Evolutionary conservation across 768 basidiomycete species (phyloP).

Genomic region (Macrolepiota albuminosa): DNA sequence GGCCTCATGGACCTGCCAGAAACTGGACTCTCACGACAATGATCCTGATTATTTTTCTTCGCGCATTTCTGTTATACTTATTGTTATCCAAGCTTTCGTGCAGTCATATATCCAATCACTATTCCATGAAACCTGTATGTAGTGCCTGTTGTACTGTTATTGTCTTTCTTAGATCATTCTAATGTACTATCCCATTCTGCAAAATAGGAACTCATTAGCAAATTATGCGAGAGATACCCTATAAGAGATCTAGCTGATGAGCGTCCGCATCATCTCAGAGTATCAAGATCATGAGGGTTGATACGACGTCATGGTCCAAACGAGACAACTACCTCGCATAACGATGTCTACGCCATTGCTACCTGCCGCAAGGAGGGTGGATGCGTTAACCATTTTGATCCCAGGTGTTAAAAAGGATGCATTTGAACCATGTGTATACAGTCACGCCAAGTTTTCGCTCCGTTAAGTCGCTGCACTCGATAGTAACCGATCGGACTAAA

Average conservation of each 20-base stretch:
- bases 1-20: constrained; percentile 22
- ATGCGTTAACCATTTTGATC: constrained; percentile 54
- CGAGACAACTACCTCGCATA: constrained; percentile 2
- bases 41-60: background rate
- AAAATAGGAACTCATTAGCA: background rate
- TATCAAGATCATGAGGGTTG: constrained; percentile 18
- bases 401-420: constrained; percentile 43
- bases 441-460: constrained; percentile 42
- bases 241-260: background rate
- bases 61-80: background rate
- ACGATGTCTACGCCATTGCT: constrained; percentile 33
- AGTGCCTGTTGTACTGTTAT: constrained; percentile 2
- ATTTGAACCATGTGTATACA: constrained; percentile 56
- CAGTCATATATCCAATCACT: constrained; percentile 1
- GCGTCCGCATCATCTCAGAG: constrained; percentile 8
- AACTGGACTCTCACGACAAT: background rate
- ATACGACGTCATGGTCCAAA: constrained; percentile 18
- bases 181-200: background rate
- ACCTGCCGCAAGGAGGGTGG: constrained; percentile 34
- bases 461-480: constrained; percentile 56
- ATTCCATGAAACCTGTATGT: constrained; percentile 11
- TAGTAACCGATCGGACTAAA: constrained; percentile 61
- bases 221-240: background rate
- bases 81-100: background rate
- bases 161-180: constrained; percentile 2